Base-by-base conservation (phyloP, 768 basidiomycete species). In the Panellus pusillus region DNA sequence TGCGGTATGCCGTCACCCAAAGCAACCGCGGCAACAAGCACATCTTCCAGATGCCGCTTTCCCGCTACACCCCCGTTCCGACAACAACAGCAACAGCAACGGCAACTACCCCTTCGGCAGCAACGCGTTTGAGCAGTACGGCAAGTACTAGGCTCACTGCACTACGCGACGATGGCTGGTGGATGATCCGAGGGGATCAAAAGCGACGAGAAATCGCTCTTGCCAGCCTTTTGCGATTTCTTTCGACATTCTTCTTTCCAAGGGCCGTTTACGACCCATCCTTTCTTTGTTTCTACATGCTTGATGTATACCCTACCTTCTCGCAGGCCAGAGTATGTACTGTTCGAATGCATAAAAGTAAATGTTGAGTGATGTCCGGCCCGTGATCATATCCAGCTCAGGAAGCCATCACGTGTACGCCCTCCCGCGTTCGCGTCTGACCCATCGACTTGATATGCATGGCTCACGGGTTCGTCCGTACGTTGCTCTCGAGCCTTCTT, bases 21-120 rank as follows among this genome's bases (percentile, higher is more conserved):
- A 69, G 74, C 65, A 63, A 55, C 37, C 68, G 67, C 36, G 82
- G 83, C 31, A 65, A 77, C 65, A 76, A 72, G 52, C 80, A 83
- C 60, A 68, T 83, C 61, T 80, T 80, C 76, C 62, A 69, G 43
- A 74, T 70, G 57, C 70, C 81, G 15, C 69, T 85, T 35, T 79
- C 79, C 5, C 74, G 79, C 50, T 84, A 79, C 66, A 67, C 63
- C 76, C 77, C 28, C 54, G 54, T 14, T 15, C 50, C 17, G 54
- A 62, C 48, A 13, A 50, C 39, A 39, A 38, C 46, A 54, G 36
- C 27, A 37, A 32, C 38, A 41, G 20, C 39, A 37, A 32, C 38
- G 40, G 20, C 39, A 37, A 50, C 38, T 50, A 50, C 40, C 37
- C 37, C 19, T 31, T 38, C 38, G 15, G 36, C 32, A 46, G 20